Conservation (phyloP, 2,329 filamentous ascomycete species). For the Pestalotiopsis sp. region DNA sequence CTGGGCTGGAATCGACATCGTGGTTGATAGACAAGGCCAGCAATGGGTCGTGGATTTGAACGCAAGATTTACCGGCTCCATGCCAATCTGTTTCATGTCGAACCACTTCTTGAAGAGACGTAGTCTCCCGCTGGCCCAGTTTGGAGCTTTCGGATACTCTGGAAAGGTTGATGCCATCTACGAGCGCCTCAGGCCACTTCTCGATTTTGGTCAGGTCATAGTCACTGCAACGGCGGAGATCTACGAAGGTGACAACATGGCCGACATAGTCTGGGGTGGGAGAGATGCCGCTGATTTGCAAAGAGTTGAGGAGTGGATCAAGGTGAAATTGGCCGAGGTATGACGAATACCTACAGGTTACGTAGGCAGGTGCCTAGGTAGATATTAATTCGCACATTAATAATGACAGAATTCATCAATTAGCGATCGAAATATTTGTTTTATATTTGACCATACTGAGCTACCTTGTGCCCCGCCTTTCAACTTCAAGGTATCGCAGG, state of each 20-base stretch:
- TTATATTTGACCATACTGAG: no score
- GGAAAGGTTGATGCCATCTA: conserved; percentile 22
- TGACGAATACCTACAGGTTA: not conserved
- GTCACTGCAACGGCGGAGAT: conserved; percentile 24
- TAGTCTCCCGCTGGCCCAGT: conserved; percentile 21
- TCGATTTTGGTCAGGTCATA: conserved; percentile 18
- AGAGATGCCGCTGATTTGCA: conserved; percentile 17
- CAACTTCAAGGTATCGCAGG: no score
- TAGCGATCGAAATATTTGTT: no score
- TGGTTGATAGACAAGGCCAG: conserved; percentile 18
- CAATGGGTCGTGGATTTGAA: conserved; percentile 28
- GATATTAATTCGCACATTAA: not conserved
- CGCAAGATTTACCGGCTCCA: conserved; percentile 26
- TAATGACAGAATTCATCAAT: not conserved
- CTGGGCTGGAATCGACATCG: conserved; percentile 27
- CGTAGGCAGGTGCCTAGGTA: not conserved
- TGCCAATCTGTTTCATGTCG: conserved; percentile 27
- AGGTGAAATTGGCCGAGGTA: conserved; percentile 1
- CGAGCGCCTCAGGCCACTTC: conserved; percentile 14
- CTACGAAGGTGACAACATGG: conserved; percentile 21
- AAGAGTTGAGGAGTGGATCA: conserved; percentile 15
- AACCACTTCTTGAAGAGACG: conserved; percentile 24
- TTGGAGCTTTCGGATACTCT: conserved; percentile 22
- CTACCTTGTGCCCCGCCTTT: no score
- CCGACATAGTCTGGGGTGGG: conserved; percentile 25